Base-by-base conservation (phyloP, 495 filamentous ascomycete species). In the Aspergillus bridgeri region DNA sequence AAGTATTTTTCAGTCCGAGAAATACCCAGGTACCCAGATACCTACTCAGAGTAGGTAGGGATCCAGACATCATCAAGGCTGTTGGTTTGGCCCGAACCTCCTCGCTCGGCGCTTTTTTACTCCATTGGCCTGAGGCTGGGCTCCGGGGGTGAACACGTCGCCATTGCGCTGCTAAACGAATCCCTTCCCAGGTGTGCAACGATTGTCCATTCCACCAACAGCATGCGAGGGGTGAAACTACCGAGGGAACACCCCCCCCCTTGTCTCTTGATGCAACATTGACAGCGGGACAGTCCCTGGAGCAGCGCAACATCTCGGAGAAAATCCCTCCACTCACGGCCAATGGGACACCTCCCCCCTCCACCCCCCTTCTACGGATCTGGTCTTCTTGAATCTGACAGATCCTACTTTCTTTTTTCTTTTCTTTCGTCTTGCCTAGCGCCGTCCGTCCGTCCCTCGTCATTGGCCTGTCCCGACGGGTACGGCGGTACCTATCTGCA, bases 221-320 rank as follows among this genome's bases (percentile, higher is more conserved):
- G 11, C 33, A 13, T 11, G 33, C 33, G 33, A 38, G 33, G 33
- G 33, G 33, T 38, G 33, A 38, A 38, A 38, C 33, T 38, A 38
- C 33, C 33, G 33, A 38, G 33, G 33, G 9, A 38, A 11, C 4
- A 6, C 29, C 29, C 29, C 8, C 8, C 29, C 29, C 29, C 29
- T 33, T 33, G 29, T 33, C 29, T 33, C 29, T 33, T 33, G 29
- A 22, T 15, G n/a, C 24, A 24, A 50, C 22, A 29, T 46, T 54
- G 50, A 57, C 50, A 54, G 54, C 59, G 48, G 59, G 21, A 21
- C n/a, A 18, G 43, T 54, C 45, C 51, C 51, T 54, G 25, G 27
- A 54, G 52, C 33, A 51, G 48, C 42, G 51, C 38, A 56, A 48
- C 42, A 59, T 55, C 18, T 62, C 56, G 56, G 60, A 62, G 60